Percentiles rank a stretch among this genome's conserved stretches.
Conservation (phyloP, 2,329 filamentous ascomycete species). For the Aureobasidium sp. region DNA sequence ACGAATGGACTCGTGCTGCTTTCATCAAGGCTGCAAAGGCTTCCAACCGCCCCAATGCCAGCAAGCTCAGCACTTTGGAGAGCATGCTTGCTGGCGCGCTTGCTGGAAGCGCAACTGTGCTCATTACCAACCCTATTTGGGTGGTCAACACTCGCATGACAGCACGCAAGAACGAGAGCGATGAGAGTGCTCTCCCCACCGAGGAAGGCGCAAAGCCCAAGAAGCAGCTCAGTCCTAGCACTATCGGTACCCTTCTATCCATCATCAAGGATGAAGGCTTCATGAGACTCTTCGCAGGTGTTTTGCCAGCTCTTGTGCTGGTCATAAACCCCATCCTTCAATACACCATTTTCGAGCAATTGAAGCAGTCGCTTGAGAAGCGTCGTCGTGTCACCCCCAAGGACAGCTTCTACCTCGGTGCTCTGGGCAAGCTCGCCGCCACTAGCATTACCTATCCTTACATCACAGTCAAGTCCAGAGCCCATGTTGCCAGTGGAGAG, state of each 20-base stretch:
- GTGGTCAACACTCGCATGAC: constrained; percentile 98
- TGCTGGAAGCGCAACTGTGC: constrained; percentile 85
- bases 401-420: constrained; percentile 84
- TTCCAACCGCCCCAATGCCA: constrained; percentile 11
- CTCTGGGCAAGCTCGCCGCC: constrained; percentile 87
- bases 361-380: constrained; percentile 85
- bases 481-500: constrained; percentile 75
- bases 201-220: constrained; percentile 25
- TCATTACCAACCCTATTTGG: constrained; percentile 98
- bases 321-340: constrained; percentile 98
- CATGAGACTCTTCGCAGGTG: constrained; percentile 78
- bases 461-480: constrained; percentile 96
- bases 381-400: constrained; percentile 68
- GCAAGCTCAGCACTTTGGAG: constrained; percentile 75
- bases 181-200: constrained; percentile 30
- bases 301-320: constrained; percentile 83
- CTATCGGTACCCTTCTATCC: constrained; percentile 70
- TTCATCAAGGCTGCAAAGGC: constrained; percentile 26
- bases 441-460: constrained; percentile 95
- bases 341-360: constrained; percentile 97
- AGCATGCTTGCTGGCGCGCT: constrained; percentile 92
- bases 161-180: constrained; percentile 60
- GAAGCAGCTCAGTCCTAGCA: constrained; percentile 55
- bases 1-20: constrained; percentile 86
- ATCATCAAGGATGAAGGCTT: constrained; percentile 80